These are phyloP conservation scores for Sparassis latifolia DNA, from an alignment of 1,284 basidiomycete species.

Conservation along the genomic window DNA sequence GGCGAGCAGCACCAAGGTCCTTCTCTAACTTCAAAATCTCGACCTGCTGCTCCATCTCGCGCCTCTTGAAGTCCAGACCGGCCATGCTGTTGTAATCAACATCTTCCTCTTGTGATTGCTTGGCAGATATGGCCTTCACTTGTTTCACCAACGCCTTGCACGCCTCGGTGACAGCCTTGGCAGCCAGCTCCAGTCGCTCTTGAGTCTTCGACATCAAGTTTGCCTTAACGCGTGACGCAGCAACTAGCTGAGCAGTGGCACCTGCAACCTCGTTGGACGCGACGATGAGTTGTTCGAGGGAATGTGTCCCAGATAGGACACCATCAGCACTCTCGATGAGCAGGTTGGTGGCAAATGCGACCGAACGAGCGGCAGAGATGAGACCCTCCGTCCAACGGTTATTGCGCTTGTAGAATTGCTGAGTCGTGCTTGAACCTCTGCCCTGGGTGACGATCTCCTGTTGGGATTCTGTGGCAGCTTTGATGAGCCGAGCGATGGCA, in stretches of 20 bases:
- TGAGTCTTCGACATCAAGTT: slow-evolving; percentile 99
- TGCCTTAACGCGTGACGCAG: slow-evolving; percentile 96
- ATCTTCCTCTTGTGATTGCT: slow-evolving; percentile 73
- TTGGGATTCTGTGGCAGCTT: slow-evolving; percentile 95
- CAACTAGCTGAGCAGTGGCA: slow-evolving; percentile 96
- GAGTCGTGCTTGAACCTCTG: slow-evolving; percentile 82
- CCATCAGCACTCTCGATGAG: slow-evolving; percentile 98
- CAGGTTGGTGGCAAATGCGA: slow-evolving; percentile 94
- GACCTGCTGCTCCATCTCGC: slow-evolving; percentile 99
- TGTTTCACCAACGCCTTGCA: slow-evolving; percentile 95
- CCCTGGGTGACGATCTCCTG: slow-evolving; percentile 97
- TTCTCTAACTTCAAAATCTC: slow-evolving; percentile 96
- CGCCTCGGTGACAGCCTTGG: slow-evolving; percentile 98
- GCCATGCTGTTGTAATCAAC: slow-evolving; percentile 93
- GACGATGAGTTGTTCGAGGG: slow-evolving; percentile 97
- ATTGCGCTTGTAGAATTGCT: slow-evolving; percentile 99
- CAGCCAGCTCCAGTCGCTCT: slow-evolving; percentile 91
- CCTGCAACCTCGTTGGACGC: slow-evolving; percentile 98
- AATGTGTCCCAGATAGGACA: slow-evolving; percentile 93
- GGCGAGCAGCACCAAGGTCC: slow-evolving; percentile 84
- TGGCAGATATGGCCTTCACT: slow-evolving; percentile 91
- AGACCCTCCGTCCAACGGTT: slow-evolving; percentile 99
- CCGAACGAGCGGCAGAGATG: slow-evolving; percentile 95
- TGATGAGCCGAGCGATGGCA: slow-evolving; percentile 92
- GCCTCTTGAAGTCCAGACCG: slow-evolving; percentile 91